Evolutionary conservation across 352 stramenopile species (phyloP), one percentile per base, ranked within the genome.

Genomic region (Globisporangium spiculum): DNA sequence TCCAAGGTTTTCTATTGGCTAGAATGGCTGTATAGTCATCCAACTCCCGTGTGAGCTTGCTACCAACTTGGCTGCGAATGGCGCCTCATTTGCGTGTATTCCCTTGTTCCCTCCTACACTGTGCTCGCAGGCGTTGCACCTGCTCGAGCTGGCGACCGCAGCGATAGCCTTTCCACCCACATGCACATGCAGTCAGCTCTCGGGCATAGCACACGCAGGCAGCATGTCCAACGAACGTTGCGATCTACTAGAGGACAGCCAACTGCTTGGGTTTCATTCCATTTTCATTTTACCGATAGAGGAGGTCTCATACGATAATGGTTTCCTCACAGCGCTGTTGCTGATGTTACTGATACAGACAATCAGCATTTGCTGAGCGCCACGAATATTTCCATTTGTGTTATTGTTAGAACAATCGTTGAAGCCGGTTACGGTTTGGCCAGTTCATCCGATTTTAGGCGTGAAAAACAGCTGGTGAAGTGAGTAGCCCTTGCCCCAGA

Each of bases 401-500:
- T 22, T 50, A 50, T n/a, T 50, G n/a, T n/a, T 50, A 50, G 48
- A 55, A 27, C 20, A 55, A 27, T 55, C 20, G 48, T 55, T 55
- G 48, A 55, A 50, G 41, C 41, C 16, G 41, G 41, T 50, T 50
- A 20, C 22, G 38, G 4, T 24, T 60, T 60, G 18, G 9, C 55
- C 55, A 60, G 27, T 44, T 60, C 54, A 24, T 26, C 26, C 55
- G 14, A 60, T 18, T 41, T 41, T 44, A 52, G 54, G 55, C n/a
- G 6, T 18, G 3, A n/a, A 26, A 60, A 60, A 60, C 55, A 60
- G 55, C 55, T 60, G 55, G 54, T 10, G 26, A 22, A 26, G 48
- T 6, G 48, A 55, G 12, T 0, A 55, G 12, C 48, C 48, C 54
- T 60, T 26, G 3, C 20, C 48, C 48, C 18, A 16, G 48, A 18